Percentiles rank a stretch among this genome's conserved stretches.
These are phyloP conservation scores for Caloboletus firmus DNA, from an alignment of 1,284 basidiomycete genomes.

Conservation along the genomic window DNA sequence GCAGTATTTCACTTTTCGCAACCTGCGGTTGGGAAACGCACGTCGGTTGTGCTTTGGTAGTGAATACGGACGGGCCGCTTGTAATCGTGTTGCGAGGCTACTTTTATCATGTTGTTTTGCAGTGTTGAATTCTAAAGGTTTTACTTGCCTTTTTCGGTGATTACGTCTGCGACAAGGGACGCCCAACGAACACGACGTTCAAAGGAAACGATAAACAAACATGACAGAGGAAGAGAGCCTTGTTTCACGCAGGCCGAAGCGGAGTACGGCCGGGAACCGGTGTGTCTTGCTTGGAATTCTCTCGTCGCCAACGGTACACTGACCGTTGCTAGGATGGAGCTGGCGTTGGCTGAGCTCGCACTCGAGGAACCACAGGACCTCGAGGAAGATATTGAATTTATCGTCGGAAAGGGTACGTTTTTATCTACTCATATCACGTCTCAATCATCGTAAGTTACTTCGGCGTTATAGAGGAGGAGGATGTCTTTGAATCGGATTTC, in stretches of 20 bases:
- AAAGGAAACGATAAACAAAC: neutral
- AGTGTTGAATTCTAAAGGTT: neutral
- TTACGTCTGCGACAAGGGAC: neutral
- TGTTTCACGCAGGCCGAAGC: slow-evolving; percentile 56
- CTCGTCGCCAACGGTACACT: neutral
- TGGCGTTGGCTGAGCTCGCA: slow-evolving; percentile 69
- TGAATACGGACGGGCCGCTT: no score
- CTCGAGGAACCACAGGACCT: slow-evolving; percentile 58
- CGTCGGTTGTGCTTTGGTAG: no score
- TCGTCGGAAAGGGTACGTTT: slow-evolving; percentile 54
- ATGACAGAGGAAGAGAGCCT: slow-evolving; percentile 50
- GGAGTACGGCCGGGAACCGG: slow-evolving; percentile 77
- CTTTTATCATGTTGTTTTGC: neutral
- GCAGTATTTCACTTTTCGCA: no score
- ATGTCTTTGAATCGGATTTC: slow-evolving; percentile 78
- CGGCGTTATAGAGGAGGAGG: slow-evolving; percentile 62
- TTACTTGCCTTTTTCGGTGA: neutral
- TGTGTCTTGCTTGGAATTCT: slow-evolving; percentile 25
- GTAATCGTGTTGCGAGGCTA: no score
- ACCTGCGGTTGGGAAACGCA: no score
- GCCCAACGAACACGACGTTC: neutral
- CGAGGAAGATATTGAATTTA: slow-evolving; percentile 73
- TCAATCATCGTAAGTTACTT: neutral
- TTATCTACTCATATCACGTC: neutral
- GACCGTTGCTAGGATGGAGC: slow-evolving; percentile 57